Evolutionary conservation across 139 green algal species (phyloP).

Genomic region (Monoraphidium neglectum): DNA sequence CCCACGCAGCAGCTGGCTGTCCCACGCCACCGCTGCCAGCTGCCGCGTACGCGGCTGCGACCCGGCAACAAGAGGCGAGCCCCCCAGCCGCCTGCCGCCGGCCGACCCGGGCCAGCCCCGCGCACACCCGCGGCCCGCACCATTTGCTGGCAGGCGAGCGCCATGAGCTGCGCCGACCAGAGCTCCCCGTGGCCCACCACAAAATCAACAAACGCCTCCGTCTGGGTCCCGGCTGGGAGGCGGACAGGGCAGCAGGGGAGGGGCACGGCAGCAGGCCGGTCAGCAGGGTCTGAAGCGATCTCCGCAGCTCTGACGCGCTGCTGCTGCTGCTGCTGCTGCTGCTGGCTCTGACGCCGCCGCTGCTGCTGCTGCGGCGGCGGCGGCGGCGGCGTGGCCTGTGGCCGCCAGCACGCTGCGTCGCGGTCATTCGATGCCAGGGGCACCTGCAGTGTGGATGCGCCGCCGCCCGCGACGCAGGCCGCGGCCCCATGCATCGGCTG

Average conservation of each 20-base stretch:
- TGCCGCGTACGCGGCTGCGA: too few species aligned
- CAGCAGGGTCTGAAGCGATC: background rate
- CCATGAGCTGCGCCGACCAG: conserved; percentile 91
- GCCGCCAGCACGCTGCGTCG: too few species aligned
- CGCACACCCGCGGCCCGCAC: conserved; percentile 37
- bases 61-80: too few species aligned
- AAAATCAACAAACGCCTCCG: conserved; percentile 93
- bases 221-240: conserved; percentile 80
- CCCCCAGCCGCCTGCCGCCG: too few species aligned
- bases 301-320: background rate
- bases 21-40: too few species aligned
- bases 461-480: background rate
- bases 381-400: background rate
- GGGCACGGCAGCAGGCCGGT: background rate
- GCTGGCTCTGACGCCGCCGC: too few species aligned
- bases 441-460: too few species aligned
- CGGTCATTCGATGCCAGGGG: too few species aligned
- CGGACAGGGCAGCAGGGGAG: background rate
- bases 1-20: too few species aligned
- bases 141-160: conserved; percentile 54
- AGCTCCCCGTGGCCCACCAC: conserved; percentile 98
- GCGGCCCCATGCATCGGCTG: background rate
- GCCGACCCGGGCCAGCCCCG: too few species aligned
- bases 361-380: background rate
- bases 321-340: background rate